These are phyloP conservation scores for Rhytidiadelphus loreus DNA, from an alignment of 225 moss, liverwort and hornwort genomes.

Conservation along the genomic window DNA sequence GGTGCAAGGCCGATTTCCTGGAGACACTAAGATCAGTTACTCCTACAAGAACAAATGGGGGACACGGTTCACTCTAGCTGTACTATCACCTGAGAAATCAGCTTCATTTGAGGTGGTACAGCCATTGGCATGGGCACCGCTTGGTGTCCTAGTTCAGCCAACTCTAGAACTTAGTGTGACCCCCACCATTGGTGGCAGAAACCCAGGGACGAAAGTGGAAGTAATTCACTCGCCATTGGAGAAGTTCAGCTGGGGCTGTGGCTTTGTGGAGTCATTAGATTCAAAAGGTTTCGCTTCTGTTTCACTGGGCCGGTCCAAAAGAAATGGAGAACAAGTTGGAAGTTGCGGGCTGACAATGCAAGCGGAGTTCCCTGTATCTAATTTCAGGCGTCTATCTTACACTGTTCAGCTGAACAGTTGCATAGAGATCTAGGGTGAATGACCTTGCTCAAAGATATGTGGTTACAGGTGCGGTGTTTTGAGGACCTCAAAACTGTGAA, in stretches of 20 bases:
- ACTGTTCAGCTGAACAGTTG: conserved; percentile 71
- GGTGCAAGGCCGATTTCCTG: conserved; percentile 51
- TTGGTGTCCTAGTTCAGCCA: conserved; percentile 55
- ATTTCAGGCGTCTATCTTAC: conserved; percentile 38
- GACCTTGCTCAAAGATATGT: background rate
- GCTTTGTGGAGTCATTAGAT: conserved; percentile 41
- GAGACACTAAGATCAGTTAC: conserved; percentile 52
- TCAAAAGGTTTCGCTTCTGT: conserved; percentile 55
- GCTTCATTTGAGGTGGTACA: conserved; percentile 42
- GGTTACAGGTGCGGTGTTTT: background rate
- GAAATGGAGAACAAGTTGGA: conserved; percentile 69
- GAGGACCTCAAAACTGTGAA: no score
- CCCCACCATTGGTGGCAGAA: conserved; percentile 50
- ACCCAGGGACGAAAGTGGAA: conserved; percentile 47
- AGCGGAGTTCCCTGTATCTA: conserved; percentile 46
- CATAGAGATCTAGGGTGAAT: conserved; percentile 38
- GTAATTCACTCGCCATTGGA: conserved; percentile 61
- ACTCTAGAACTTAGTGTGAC: conserved; percentile 56
- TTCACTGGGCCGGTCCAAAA: conserved; percentile 59
- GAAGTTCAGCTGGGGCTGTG: conserved; percentile 71
- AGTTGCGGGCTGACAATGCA: conserved; percentile 63
- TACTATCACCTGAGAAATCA: conserved; percentile 50
- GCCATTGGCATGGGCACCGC: conserved; percentile 52
- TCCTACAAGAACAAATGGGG: conserved; percentile 56
- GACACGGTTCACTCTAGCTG: conserved; percentile 39